These are phyloP conservation scores for Lasiodiplodia sp. DNA, from an alignment of 2,329 filamentous ascomycete species.

Conservation along the genomic window DNA sequence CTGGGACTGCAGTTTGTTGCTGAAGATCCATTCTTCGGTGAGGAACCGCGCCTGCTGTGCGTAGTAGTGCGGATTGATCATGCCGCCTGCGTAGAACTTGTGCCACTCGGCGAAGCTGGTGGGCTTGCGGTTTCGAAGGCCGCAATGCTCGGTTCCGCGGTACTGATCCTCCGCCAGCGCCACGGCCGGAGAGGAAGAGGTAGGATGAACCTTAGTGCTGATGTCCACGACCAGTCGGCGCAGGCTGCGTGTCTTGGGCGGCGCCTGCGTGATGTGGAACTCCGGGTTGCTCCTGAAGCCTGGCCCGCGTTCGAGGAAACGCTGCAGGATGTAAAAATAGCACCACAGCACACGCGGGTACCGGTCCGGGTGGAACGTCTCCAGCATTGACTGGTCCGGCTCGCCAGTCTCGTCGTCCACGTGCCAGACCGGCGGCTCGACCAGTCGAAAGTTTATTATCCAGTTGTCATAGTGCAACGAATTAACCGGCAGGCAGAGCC, in stretches of 20 bases:
- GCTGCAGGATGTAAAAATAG: slow-evolving; percentile 18
- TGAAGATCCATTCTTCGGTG: slow-evolving; percentile 13
- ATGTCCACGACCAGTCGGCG: slow-evolving; percentile 4
- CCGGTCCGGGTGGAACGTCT: slow-evolving; percentile 20
- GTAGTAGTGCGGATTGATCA: not conserved
- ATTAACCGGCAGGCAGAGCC: slow-evolving; percentile 24
- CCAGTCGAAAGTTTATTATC: not conserved
- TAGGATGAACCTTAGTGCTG: not conserved
- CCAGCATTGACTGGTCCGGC: slow-evolving; percentile 25
- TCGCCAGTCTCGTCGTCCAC: not conserved
- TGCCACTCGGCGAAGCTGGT: not conserved
- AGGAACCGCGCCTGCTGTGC: not conserved
- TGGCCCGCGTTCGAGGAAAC: slow-evolving; percentile 24
- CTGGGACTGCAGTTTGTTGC: slow-evolving; percentile 3
- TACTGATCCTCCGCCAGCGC: not conserved
- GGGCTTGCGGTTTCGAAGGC: not conserved
- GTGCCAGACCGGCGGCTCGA: slow-evolving; percentile 7
- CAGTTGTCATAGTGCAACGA: slow-evolving; percentile 19
- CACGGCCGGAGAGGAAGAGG: not conserved
- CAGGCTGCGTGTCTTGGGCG: slow-evolving; percentile 18
- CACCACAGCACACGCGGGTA: slow-evolving; percentile 22
- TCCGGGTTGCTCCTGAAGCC: slow-evolving; percentile 11
- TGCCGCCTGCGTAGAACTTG: not conserved
- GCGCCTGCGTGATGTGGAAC: slow-evolving; percentile 19
- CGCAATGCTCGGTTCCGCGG: not conserved